Base-by-base conservation (phyloP, 805 yeast species). In the Ogataea pilisensis region DNA sequence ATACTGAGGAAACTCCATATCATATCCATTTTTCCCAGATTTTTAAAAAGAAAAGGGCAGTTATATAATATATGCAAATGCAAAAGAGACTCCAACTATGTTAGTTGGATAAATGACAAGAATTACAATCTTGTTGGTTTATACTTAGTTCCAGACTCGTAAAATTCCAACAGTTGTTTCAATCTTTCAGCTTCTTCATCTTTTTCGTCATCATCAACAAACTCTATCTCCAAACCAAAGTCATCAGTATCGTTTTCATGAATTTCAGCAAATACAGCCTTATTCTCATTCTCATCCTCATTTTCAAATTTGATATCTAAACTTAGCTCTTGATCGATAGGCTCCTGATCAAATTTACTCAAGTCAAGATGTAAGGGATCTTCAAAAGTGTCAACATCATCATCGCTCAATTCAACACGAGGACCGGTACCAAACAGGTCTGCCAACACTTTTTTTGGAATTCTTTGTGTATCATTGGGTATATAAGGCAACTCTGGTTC, bases 401-500 rank as follows among this genome's bases (percentile, higher is more conserved):
- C 13, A 12, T 27, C 30, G 13, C 16, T 14, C 13, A 35, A 26
- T 3, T 45, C 38, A 18, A 13, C 22, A 3, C 37, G 25, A 17
- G 41, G 37, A 8, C 42, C 36, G 26, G 44, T 46, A 20, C 44
- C 42, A 45, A 59, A 55, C 4, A 61, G 49, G 19, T 53, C 61
- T 8, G 58, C 59, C 31, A 58, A 41, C 16, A 66, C 45, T 12
- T 48, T 53, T 12, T 56, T 61, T 16, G 53, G 66, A 64, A 41
- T 58, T 1, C 72, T 69, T n/a, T 67, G 68, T 45, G 68, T 60
- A 31, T 69, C 70, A 45, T 62, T 49, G 20, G 83, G 82, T 5
- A 63, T 54, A 44, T 72, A 69, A 2, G 70, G 68, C 19, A 68
- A 46, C 18, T 66, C 72, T 3, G 60, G 60, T 22, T 57, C 60